Percentiles rank a stretch among this genome's conserved stretches.
Evolutionary conservation across 208 protist genomes (phyloP).

Genomic region (Zelonia costaricensis): DNA sequence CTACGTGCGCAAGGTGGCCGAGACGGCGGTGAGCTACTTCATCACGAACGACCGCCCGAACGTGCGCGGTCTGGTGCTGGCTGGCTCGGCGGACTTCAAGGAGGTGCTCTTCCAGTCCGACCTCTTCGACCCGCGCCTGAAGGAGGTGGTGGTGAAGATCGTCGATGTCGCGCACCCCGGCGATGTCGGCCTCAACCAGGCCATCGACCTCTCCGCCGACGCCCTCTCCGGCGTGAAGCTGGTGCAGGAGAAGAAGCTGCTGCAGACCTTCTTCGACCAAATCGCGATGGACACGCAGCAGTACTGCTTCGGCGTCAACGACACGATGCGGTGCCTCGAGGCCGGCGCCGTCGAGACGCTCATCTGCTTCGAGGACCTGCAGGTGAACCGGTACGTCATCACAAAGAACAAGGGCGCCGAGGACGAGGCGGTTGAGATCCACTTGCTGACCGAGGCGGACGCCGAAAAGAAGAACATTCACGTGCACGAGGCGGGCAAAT

Average conservation of each 20-base stretch:
- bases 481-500: slow-evolving; percentile 78
- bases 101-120: slow-evolving; percentile 97
- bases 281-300: slow-evolving; percentile 98
- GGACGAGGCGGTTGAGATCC: slow-evolving; percentile 62
- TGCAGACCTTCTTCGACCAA: slow-evolving; percentile 98
- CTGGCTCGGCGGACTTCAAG: slow-evolving; percentile 99
- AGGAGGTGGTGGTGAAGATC: slow-evolving; percentile 98
- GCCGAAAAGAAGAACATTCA: slow-evolving; percentile 81
- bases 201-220: slow-evolving; percentile 98
- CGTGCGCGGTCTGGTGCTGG: slow-evolving; percentile 98
- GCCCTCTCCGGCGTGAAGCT: slow-evolving; percentile 98
- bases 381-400: slow-evolving; percentile 90
- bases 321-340: slow-evolving; percentile 97
- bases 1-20: slow-evolving; percentile 99
- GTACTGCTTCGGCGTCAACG: slow-evolving; percentile 98
- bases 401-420: slow-evolving; percentile 82
- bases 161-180: slow-evolving; percentile 99
- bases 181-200: slow-evolving; percentile 99
- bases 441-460: slow-evolving; percentile 74
- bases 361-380: slow-evolving; percentile 99
- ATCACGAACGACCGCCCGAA: slow-evolving; percentile 99
- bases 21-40: slow-evolving; percentile 97
- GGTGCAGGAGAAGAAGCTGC: slow-evolving; percentile 99
- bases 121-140: slow-evolving; percentile 97
- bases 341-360: slow-evolving; percentile 98